These are phyloP conservation scores for Boletellus ananas DNA, from an alignment of 768 basidiomycete genomes.

Conservation along the genomic window DNA sequence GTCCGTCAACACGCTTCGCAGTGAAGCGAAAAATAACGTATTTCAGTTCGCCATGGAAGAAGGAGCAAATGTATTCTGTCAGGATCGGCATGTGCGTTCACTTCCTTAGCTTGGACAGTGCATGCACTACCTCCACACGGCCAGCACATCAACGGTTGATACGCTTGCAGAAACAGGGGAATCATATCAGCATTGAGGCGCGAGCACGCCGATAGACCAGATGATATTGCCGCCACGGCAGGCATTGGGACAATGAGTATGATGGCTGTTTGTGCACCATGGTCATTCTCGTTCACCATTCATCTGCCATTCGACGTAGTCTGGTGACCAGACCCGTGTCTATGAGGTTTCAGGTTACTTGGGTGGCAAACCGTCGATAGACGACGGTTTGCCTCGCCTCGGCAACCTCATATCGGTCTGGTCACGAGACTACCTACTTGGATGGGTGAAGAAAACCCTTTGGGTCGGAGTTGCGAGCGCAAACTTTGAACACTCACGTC, in stretches of 20 bases:
- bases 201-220: slow-evolving; percentile 31
- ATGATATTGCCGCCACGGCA: slow-evolving; percentile 43
- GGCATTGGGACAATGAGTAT: slow-evolving; percentile 32
- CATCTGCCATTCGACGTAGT: neutral
- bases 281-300: neutral
- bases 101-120: neutral
- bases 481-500: too few relatives aligned
- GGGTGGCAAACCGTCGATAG: too few relatives aligned
- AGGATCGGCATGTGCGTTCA: slow-evolving; percentile 52
- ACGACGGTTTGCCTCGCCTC: too few relatives aligned
- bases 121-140: neutral
- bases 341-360: too few relatives aligned
- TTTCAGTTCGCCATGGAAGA: slow-evolving; percentile 51
- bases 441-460: too few relatives aligned
- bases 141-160: neutral
- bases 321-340: too few relatives aligned
- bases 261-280: too few relatives aligned
- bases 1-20: slow-evolving; percentile 40
- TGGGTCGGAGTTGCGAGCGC: too few relatives aligned
- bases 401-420: too few relatives aligned
- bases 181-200: slow-evolving; percentile 43
- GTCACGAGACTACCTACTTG: too few relatives aligned
- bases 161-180: slow-evolving; percentile 54
- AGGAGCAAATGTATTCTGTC: slow-evolving; percentile 61
- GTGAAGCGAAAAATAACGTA: slow-evolving; percentile 51